phyloP scores from a whole-genome alignment of 2,329 filamentous ascomycete species.

The Stachybotrys elegans region DNA sequence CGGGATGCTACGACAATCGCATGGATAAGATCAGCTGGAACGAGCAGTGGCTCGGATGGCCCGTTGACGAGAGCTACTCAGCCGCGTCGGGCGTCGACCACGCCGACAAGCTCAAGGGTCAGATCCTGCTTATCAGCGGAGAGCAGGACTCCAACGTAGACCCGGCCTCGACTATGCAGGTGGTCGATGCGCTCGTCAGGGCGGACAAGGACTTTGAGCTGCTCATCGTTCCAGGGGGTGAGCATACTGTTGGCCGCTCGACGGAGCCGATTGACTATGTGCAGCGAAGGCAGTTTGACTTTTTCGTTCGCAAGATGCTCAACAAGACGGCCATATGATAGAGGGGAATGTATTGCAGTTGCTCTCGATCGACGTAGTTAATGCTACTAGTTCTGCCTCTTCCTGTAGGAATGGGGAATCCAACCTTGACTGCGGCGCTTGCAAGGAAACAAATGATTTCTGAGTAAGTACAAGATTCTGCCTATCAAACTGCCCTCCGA shows the following conservation, averaged over 20 bases:
- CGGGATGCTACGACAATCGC: slow-evolving; percentile 25
- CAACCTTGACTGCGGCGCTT: too few relatives aligned
- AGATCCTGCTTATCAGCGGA: slow-evolving; percentile 22
- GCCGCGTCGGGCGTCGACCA: slow-evolving; percentile 21
- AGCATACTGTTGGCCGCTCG: slow-evolving; percentile 12
- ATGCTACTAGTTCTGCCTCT: too few relatives aligned
- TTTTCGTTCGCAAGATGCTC: slow-evolving; percentile 3
- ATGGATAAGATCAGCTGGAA: slow-evolving; percentile 26
- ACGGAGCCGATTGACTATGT: slow-evolving; percentile 1
- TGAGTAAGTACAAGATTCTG: too few relatives aligned
- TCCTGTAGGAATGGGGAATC: too few relatives aligned
- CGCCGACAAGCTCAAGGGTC: slow-evolving; percentile 18
- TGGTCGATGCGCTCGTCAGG: slow-evolving; percentile 18
- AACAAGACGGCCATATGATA: not conserved
- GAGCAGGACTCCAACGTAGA: slow-evolving; percentile 23
- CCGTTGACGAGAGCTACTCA: slow-evolving; percentile 21
- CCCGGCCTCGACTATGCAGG: slow-evolving; percentile 22
- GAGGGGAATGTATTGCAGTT: not conserved
- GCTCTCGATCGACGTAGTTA: too few relatives aligned
- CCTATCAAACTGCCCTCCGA: too few relatives aligned
- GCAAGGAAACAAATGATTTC: too few relatives aligned
- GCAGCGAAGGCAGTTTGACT: slow-evolving; percentile 2
- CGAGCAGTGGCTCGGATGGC: slow-evolving; percentile 26
- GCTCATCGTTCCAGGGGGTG: slow-evolving; percentile 18
- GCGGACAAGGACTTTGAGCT: slow-evolving; percentile 23